These are phyloP conservation scores for Phaeosphaeria sp. DNA, from an alignment of 2,329 filamentous ascomycete genomes.

Conservation along the genomic window DNA sequence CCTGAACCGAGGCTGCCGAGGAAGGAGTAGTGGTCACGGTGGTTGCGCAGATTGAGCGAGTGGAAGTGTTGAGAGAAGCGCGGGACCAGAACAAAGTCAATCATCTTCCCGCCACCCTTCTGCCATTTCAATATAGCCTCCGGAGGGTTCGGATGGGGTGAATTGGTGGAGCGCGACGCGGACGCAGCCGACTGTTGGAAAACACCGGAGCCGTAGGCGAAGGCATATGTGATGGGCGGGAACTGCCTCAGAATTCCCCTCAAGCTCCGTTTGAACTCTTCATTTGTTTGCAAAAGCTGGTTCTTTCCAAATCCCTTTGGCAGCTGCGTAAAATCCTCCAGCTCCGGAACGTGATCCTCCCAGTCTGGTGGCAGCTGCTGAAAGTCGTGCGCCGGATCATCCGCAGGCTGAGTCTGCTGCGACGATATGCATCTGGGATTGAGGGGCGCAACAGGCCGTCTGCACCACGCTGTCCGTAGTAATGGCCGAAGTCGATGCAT, in stretches of 20 bases:
- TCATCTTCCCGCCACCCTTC: constrained; percentile 90
- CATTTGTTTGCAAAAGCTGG: constrained; percentile 91
- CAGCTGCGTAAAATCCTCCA: constrained; percentile 77
- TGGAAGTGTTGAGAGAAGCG: constrained; percentile 97
- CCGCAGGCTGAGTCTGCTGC: constrained; percentile 27
- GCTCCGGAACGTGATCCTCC: constrained; percentile 76
- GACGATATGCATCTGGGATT: constrained; percentile 36
- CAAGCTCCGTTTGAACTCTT: constrained; percentile 91
- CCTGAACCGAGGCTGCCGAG: constrained; percentile 85
- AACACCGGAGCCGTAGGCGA: constrained; percentile 96
- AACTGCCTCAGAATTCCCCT: constrained; percentile 91
- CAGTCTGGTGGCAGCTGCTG: constrained; percentile 63
- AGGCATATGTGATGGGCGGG: constrained; percentile 93
- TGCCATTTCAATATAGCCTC: constrained; percentile 83
- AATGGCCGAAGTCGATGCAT: constrained; percentile 43
- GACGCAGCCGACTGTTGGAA: constrained; percentile 75
- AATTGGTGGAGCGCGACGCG: constrained; percentile 60
- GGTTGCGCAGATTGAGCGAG: constrained; percentile 85
- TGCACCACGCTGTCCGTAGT: constrained; percentile 36
- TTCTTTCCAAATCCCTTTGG: constrained; percentile 89
- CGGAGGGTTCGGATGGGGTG: constrained; percentile 82
- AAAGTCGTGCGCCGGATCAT: constrained; percentile 18
- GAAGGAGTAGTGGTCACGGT: constrained; percentile 90
- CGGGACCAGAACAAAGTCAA: constrained; percentile 97
- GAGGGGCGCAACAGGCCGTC: constrained; percentile 27